Conservation (phyloP, 768 basidiomycete genomes). For the Boletus barrowsii region DNA sequence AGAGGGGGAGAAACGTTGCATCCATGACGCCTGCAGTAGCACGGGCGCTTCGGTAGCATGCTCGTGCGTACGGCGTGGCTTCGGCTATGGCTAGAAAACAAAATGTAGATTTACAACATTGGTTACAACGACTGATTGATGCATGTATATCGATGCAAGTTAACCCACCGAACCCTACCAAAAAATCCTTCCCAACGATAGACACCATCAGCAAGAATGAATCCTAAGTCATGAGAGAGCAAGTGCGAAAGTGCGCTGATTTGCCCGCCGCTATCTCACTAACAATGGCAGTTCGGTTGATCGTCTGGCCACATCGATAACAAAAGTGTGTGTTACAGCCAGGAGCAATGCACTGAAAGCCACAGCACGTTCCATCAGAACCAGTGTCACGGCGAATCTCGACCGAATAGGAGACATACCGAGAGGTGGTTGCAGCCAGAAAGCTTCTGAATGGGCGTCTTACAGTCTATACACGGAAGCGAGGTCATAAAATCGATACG, state of each 20-base stretch:
- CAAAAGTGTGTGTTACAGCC: constrained; percentile 57
- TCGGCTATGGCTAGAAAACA: neutral
- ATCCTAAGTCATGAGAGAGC: constrained; percentile 22
- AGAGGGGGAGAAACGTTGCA: constrained; percentile 8
- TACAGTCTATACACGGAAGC: too few species aligned
- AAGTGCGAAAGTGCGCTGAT: constrained; percentile 33
- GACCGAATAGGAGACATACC: too few species aligned
- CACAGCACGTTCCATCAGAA: too few species aligned
- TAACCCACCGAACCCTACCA: neutral
- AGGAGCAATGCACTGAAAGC: too few species aligned
- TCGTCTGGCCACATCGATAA: constrained; percentile 45
- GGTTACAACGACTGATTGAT: neutral
- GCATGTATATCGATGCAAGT: too few species aligned
- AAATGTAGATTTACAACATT: neutral
- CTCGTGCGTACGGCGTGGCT: neutral
- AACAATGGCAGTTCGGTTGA: constrained; percentile 38
- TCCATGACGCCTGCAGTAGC: constrained; percentile 12
- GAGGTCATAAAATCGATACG: too few species aligned
- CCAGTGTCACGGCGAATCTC: too few species aligned
- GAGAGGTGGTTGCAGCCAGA: too few species aligned
- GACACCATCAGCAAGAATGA: neutral
- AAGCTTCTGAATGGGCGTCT: too few species aligned
- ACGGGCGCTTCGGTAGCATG: constrained; percentile 3
- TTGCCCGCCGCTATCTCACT: constrained; percentile 34
- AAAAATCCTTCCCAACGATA: too few species aligned